phyloP scores from a whole-genome alignment of 2,329 filamentous ascomycete species.

The Cladobotryum protrusum region DNA sequence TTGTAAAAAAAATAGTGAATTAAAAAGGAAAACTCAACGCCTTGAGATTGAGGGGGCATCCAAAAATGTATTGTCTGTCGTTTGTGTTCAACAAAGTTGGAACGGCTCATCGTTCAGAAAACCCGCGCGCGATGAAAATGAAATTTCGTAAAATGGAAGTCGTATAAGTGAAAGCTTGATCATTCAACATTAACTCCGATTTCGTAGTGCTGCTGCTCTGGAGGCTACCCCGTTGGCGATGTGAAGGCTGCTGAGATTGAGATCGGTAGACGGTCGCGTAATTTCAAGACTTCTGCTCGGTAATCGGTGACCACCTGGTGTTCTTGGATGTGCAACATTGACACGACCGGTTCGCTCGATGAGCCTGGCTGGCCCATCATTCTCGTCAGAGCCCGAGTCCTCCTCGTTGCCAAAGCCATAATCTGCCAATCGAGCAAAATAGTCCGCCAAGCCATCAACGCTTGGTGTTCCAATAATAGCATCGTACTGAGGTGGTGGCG shows the following conservation, averaged over 20 bases:
- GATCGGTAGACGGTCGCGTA: slow-evolving; percentile 29
- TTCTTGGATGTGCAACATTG: slow-evolving; percentile 52
- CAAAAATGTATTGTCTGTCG: too few species aligned
- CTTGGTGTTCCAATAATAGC: slow-evolving; percentile 63
- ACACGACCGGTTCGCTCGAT: slow-evolving; percentile 48
- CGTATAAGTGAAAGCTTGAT: too few species aligned
- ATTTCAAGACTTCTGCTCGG: slow-evolving; percentile 54
- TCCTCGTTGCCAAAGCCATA: slow-evolving; percentile 48
- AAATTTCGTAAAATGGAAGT: too few species aligned
- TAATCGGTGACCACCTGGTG: slow-evolving; percentile 45
- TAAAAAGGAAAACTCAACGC: too few species aligned
- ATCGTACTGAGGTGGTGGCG: slow-evolving; percentile 81
- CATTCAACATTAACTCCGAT: too few species aligned
- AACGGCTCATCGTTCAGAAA: too few species aligned
- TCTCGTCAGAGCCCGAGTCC: slow-evolving; percentile 35
- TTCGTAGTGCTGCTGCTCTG: neutral
- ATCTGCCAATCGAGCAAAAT: slow-evolving; percentile 74
- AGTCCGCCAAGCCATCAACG: slow-evolving; percentile 71
- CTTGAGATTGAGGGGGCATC: too few species aligned
- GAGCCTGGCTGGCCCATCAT: slow-evolving; percentile 40
- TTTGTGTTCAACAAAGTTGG: too few species aligned
- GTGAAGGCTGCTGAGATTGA: slow-evolving; percentile 20
- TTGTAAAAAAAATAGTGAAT: too few species aligned
- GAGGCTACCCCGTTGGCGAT: neutral
- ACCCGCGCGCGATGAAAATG: too few species aligned